Evolutionary conservation across 2,329 filamentous ascomycete genomes (phyloP), one percentile per base, ranked within the genome.

Genomic region (Akanthomyces lecanii): DNA sequence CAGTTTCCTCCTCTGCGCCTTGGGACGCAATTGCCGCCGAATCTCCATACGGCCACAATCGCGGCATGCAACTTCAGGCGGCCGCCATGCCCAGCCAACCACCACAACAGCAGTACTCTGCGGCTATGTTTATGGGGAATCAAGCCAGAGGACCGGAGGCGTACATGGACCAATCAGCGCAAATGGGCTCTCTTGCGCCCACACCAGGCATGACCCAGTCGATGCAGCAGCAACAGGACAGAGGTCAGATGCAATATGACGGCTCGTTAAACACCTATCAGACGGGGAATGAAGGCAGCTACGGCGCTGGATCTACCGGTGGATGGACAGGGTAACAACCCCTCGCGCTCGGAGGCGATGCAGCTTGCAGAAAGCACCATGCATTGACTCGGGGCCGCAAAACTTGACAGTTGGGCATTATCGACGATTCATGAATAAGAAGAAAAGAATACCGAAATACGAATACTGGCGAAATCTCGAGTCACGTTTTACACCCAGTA

Each of bases 1-100:
- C 75, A 36, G 72, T 74, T 18, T 70, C 67, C 14, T 69, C 67
- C 52, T 73, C 72, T 18, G 71, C 74, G 2, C 54, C 73, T 0
- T 77, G 75, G 75, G 73, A 75, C 47, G 52, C 70, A 3, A 40
- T 64, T 8, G 53, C 63, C 6, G 58, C 52, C n/a, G 63, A 61
- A 36, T 33, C 63, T 10, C 42, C 62, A 3, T 63, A 55, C 23
- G 30, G 55, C 28, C 48, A 58, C n/a, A 48, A 48, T 21, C 54
- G n/a, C 5, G 42, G 30, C 1, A 48, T 62, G 59, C 59, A 62
- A 30, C 30, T 62, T 1, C 59, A 61, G 16, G 38, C 58, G 25
- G 10, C 58, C 8, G 50, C n/a, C 3, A 55, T 62, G 51, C 6
- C 59, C 10, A n/a, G 7, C 6, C 59, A 56, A 21, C 47, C 52